Percentiles rank a stretch among this genome's conserved stretches.
Conservation (phyloP, 305 asterid genomes). For the Solanum hybrid region DNA sequence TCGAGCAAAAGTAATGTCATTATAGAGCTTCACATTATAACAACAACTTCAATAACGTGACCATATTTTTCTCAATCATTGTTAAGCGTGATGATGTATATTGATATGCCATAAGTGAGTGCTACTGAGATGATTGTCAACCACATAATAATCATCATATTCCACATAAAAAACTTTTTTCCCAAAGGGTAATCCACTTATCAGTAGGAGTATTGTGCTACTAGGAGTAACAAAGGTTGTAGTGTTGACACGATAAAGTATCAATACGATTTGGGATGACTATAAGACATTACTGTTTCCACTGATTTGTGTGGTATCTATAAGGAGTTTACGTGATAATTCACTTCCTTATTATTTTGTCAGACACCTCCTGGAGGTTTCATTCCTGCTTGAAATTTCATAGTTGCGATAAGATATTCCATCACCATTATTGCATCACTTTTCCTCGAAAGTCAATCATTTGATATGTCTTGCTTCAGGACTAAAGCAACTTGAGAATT, state of each 20-base stretch:
- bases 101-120: constrained; percentile 30
- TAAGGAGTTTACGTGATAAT: not conserved
- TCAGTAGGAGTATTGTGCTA: constrained; percentile 35
- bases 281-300: constrained; percentile 34
- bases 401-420: constrained; percentile 45
- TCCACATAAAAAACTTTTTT: constrained; percentile 24
- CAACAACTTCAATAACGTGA: constrained; percentile 14
- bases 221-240: constrained; percentile 41
- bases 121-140: constrained; percentile 34
- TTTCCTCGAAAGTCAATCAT: constrained; percentile 29
- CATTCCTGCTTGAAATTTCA: constrained; percentile 44
- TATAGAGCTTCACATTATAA: constrained; percentile 28
- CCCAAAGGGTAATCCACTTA: constrained; percentile 44
- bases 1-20: constrained; percentile 31
- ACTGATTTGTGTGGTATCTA: constrained; percentile 17
- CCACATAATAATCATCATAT: constrained; percentile 51
- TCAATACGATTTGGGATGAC: constrained; percentile 16
- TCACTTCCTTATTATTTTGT: constrained; percentile 15
- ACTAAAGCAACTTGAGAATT: not conserved
- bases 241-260: constrained; percentile 26
- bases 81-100: constrained; percentile 24
- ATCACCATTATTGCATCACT: constrained; percentile 48
- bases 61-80: constrained; percentile 3
- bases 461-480: not conserved
- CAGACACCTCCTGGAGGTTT: constrained; percentile 52